These are phyloP conservation scores for Pleurotus djamor DNA, from an alignment of 768 basidiomycete species.

Conservation along the genomic window DNA sequence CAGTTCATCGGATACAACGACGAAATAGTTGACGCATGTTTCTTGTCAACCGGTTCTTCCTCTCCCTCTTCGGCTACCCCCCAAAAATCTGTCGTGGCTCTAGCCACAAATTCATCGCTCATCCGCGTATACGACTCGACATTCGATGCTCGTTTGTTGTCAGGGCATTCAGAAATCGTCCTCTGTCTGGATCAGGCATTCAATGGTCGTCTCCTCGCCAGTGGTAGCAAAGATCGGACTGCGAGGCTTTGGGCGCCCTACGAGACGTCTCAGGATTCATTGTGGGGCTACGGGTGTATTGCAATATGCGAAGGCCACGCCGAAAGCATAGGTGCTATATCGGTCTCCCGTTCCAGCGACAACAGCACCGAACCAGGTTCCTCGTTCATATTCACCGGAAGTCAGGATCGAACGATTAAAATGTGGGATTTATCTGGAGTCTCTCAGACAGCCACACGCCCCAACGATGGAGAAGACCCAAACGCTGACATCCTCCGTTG, in stretches of 20 bases:
- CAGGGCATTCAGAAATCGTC: conserved; percentile 91
- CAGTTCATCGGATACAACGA: conserved; percentile 98
- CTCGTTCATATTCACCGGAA: conserved; percentile 89
- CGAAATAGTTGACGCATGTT: conserved; percentile 89
- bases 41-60: conserved; percentile 49
- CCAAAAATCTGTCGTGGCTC: conserved; percentile 75
- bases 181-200: conserved; percentile 74
- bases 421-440: conserved; percentile 90
- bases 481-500: conserved; percentile 42
- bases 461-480: conserved; percentile 11
- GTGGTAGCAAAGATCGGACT: conserved; percentile 90
- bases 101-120: conserved; percentile 97
- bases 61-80: conserved; percentile 15
- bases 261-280: conserved; percentile 10
- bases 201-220: conserved; percentile 74
- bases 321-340: conserved; percentile 89
- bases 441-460: conserved; percentile 22
- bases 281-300: conserved; percentile 71
- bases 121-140: conserved; percentile 84
- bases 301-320: conserved; percentile 92
- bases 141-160: conserved; percentile 81
- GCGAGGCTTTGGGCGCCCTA: conserved; percentile 78
- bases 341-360: conserved; percentile 57
- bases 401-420: conserved; percentile 96
- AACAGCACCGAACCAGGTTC: conserved; percentile 24